phyloP scores from a whole-genome alignment of 345 rosid species.

The Salix caprea region DNA sequence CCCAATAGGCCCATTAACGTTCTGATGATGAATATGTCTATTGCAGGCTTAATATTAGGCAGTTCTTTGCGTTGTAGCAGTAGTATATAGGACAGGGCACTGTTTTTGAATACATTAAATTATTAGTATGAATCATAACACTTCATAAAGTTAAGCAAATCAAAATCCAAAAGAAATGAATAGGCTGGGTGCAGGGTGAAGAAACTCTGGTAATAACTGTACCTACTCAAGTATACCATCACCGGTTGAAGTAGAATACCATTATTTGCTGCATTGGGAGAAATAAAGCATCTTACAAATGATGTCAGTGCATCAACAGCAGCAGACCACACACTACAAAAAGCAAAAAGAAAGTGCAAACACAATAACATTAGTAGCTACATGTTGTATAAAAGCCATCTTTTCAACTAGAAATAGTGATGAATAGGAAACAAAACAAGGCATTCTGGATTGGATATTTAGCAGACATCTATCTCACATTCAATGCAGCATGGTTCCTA shows the following conservation, averaged over 20 bases:
- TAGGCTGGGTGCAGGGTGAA: not conserved
- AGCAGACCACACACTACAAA: conserved; percentile 75
- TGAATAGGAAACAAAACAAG: no score
- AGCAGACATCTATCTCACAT: no score
- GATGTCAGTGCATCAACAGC: conserved; percentile 88
- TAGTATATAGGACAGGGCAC: conserved; percentile 66
- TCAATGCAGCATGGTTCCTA: no score
- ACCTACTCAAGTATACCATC: conserved; percentile 85
- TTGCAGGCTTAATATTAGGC: conserved; percentile 49
- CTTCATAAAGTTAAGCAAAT: not conserved
- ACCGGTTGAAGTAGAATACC: conserved; percentile 94
- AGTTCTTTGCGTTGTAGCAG: conserved; percentile 48
- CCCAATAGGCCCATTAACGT: conserved; percentile 73
- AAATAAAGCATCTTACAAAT: conserved; percentile 70
- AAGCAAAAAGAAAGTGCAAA: conserved; percentile 6
- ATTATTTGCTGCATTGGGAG: conserved; percentile 39
- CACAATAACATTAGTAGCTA: not conserved
- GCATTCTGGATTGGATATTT: no score
- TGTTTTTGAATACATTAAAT: conserved; percentile 38
- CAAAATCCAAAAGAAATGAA: not conserved
- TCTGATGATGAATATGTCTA: conserved; percentile 72
- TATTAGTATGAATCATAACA: conserved; percentile 13
- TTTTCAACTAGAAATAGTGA: no score
- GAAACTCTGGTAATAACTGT: conserved; percentile 16
- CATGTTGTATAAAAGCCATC: no score